Percentiles rank a stretch among this genome's conserved stretches.
phyloP scores from a whole-genome alignment of 116 monocot species.

The Phalaenopsis hybrid region DNA sequence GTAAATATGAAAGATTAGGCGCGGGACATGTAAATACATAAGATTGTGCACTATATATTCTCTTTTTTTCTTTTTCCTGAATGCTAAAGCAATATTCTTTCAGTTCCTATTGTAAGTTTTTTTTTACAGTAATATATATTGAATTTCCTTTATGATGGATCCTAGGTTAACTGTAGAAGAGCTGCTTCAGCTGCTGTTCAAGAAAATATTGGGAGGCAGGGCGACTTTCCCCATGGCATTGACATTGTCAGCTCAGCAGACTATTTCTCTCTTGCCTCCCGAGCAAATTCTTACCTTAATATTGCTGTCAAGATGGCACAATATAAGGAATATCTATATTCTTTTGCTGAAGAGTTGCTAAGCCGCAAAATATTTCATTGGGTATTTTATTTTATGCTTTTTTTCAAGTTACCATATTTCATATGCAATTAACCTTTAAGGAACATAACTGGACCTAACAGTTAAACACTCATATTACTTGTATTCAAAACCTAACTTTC shows the following conservation, averaged over 20 bases:
- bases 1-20: no score
- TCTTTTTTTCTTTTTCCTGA: neutral
- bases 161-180: constrained; percentile 98
- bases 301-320: constrained; percentile 77
- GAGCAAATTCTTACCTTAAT: constrained; percentile 80
- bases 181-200: constrained; percentile 99
- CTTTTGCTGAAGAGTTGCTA: constrained; percentile 83
- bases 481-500: neutral
- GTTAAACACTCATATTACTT: neutral
- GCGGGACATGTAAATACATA: no score
- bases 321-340: constrained; percentile 70
- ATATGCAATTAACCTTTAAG: neutral
- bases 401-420: neutral
- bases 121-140: neutral
- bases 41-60: no score
- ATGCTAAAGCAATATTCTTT: neutral
- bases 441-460: neutral
- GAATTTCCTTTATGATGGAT: constrained; percentile 5
- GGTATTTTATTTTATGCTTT: constrained; percentile 39
- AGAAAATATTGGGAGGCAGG: constrained; percentile 98
- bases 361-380: constrained; percentile 78
- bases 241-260: constrained; percentile 85
- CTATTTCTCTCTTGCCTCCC: constrained; percentile 90
- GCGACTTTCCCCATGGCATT: constrained; percentile 86
- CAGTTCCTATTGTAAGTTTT: neutral